Base-by-base conservation (phyloP, 768 basidiomycete genomes). In the Podaxis rugospora region DNA sequence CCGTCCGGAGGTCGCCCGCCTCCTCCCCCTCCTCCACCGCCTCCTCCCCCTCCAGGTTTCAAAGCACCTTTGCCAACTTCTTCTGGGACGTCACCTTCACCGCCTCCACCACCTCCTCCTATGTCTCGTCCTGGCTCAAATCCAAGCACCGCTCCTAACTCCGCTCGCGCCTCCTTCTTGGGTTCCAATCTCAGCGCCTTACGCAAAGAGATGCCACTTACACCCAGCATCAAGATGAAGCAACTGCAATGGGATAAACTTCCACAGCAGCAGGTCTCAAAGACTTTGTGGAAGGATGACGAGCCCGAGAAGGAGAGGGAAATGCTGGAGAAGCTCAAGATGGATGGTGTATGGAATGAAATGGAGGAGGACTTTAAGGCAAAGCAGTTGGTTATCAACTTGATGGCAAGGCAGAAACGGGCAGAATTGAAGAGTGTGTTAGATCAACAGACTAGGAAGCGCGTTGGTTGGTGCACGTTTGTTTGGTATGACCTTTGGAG, bases 321-420 rank as follows among this genome's bases (percentile, higher is more conserved):
- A 65, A 92, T 94, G 82, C 74, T 94, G 46, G 81, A 86, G 71
- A 92, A 91, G 72, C 75, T 99, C 51, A 88, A 90, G 67, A 74
- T 78, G 54, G 92, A 94, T 67, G 93, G 95, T 47, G 86, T 99
- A 13, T 98, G 95, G 90, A 82, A 82, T 68, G 89, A 95, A 75
- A 98, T 99, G 91, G 95, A 98, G 72, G 90, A 96, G 69, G 95
- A 95, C 70, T 99, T 99, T 78, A 93, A 95, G 70, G 95, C 95
- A 16, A 95, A 95, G 74, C 93, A 97, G 71, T 79, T 95, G 51
- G 94, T 96, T 60, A 90, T 92, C 62, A 93, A 93, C 69, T 76
- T 95, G 10, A 85, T 97, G 79, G 90, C 87, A 50, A 86, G 88
- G 67, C 88, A 92, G 72, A 94, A 87, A 69, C 88, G 88, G 62